A percentile compares a stretch with the other conserved stretches of the same genome.
phyloP scores from a whole-genome alignment of 306 rosid genomes.

The Senna tora region DNA sequence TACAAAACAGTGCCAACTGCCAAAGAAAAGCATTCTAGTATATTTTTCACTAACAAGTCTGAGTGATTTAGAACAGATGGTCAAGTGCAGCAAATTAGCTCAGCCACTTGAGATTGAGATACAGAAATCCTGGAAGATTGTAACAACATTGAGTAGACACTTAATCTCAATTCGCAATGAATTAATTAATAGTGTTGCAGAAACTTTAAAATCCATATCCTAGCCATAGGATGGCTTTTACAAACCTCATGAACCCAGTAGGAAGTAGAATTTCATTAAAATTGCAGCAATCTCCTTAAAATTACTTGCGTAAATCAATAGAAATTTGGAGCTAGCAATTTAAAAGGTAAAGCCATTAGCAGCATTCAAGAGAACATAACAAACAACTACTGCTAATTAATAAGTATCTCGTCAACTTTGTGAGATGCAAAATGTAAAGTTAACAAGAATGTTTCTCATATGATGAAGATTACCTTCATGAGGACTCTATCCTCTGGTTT shows the following conservation, averaged over 20 bases:
- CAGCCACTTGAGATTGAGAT: neutral
- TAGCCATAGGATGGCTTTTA: neutral
- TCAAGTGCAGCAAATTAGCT: neutral
- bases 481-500: slow-evolving; percentile 60
- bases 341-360: neutral
- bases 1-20: neutral
- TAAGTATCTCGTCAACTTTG: neutral
- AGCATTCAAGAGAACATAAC: neutral
- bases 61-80: neutral
- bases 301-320: neutral
- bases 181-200: neutral
- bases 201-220: neutral
- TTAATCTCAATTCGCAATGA: neutral
- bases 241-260: neutral
- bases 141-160: neutral
- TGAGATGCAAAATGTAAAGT: neutral
- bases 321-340: neutral
- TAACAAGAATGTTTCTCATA: neutral
- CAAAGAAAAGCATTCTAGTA: neutral
- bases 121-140: neutral
- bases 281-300: too few relatives aligned
- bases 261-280: neutral
- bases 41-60: neutral
- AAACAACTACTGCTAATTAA: neutral
- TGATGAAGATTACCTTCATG: slow-evolving; percentile 46